Evolutionary conservation across 345 rosid species (phyloP).

Genomic region (Lepidium sativum): DNA sequence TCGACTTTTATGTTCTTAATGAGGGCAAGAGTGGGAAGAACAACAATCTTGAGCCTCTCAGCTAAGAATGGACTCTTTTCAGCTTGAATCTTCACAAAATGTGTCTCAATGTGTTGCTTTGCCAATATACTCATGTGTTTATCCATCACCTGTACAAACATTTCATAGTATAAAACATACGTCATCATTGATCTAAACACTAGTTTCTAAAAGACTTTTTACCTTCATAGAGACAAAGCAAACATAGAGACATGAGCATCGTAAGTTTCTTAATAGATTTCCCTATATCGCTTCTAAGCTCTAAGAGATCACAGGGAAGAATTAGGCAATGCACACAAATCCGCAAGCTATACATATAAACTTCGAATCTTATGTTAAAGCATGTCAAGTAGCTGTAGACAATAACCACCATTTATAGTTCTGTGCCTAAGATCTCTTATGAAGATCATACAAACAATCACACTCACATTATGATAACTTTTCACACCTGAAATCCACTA

Average conservation of each 20-base stretch:
- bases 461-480: not conserved
- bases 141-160: constrained; percentile 78
- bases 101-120: constrained; percentile 90
- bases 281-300: not conserved
- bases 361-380: not conserved
- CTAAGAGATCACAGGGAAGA: not conserved
- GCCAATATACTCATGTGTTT: constrained; percentile 78
- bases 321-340: not conserved
- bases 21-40: constrained; percentile 94
- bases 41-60: constrained; percentile 80
- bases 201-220: too few species aligned
- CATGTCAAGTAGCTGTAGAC: not conserved
- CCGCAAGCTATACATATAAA: not conserved
- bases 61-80: constrained; percentile 98
- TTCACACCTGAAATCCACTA: not conserved
- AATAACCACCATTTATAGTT: not conserved
- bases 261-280: not conserved
- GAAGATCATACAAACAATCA: not conserved
- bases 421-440: not conserved
- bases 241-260: not conserved
- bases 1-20: constrained; percentile 95
- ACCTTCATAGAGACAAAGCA: not conserved
- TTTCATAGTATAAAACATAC: too few species aligned
- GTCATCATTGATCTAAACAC: too few species aligned
- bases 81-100: constrained; percentile 86